Base-by-base conservation (phyloP, 805 yeast species). In the Kodamaea hsintzibuensis region DNA sequence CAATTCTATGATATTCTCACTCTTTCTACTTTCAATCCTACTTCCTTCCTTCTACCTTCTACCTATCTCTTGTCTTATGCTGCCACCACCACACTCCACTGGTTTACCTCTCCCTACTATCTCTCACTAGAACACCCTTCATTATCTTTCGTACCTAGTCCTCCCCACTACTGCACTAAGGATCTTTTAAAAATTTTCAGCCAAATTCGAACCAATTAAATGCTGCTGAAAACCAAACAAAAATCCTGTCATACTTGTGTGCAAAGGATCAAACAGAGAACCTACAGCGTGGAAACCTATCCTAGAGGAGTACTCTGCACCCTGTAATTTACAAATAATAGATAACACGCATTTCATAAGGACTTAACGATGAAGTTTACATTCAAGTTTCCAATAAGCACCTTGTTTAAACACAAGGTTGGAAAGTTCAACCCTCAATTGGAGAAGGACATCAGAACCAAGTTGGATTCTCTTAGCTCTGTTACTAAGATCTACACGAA, bases 401-500 rank as follows among this genome's bases (percentile, higher is more conserved):
- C 71, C 56, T 65, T 74, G 56, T 68, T 75, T 51, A 75, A 73
- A 60, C 63, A 63, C 62, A 73, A 68, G 59, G 65, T 70, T 30
- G 73, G 71, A 42, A 71, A 69, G 61, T 76, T 76, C 72, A 79
- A 80, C 63, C 68, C 70, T 55, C 73, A 74, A 35, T 74, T 80
- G 51, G 92, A 87, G 66, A 76, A 77, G 60, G 87, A 83, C 54
- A 84, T 88, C 58, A 79, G 90, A 57, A 69, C 76, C 59, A 76
- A 82, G 61, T 78, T 89, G 61, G 85, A 83, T 63, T 68, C 82
- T 19, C 76, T 88, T 52, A 87, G 91, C 22, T 79, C 84, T 27
- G 81, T 87, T 33, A 80, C 86, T 53, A 81, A 83, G 65, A 77
- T 88, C 59, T 89, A 84, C 69, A 82, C 85, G 65, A 86, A 86